phyloP scores from a whole-genome alignment of 2,329 filamentous ascomycete genomes.

The Exophiala aquamarina region DNA sequence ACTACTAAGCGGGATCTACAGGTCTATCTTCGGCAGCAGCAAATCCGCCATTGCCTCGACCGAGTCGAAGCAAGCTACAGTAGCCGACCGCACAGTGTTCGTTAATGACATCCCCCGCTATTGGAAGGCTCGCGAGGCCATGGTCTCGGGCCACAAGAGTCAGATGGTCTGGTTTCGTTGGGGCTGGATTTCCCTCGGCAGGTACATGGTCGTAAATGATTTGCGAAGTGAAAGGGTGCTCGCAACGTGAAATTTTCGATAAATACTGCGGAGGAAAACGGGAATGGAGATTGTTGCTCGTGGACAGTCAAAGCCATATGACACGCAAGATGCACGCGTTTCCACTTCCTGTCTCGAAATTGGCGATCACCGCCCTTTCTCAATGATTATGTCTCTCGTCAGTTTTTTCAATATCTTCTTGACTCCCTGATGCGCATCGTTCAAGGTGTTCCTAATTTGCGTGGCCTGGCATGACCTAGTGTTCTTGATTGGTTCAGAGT shows the following conservation, averaged over 20 bases:
- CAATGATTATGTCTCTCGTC: too few species aligned
- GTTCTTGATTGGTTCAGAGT: too few species aligned
- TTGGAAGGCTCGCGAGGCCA: slow-evolving; percentile 73
- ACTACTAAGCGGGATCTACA: slow-evolving; percentile 56
- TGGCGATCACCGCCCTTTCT: too few species aligned
- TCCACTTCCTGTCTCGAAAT: too few species aligned
- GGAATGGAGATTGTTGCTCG: too few species aligned
- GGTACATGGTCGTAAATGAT: slow-evolving; percentile 97
- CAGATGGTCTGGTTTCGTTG: slow-evolving; percentile 99
- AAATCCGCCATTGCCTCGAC: slow-evolving; percentile 18
- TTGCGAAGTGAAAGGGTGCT: slow-evolving; percentile 60
- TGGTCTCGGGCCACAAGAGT: slow-evolving; percentile 86
- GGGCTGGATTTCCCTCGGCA: slow-evolving; percentile 86
- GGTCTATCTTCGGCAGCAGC: slow-evolving; percentile 28
- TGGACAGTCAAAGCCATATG: too few species aligned
- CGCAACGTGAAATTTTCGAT: slow-evolving; percentile 7
- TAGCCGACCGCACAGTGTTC: slow-evolving; percentile 63
- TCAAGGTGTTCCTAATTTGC: too few species aligned
- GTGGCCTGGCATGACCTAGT: too few species aligned
- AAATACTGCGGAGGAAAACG: too few species aligned
- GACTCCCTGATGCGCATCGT: too few species aligned
- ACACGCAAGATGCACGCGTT: too few species aligned
- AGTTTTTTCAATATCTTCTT: too few species aligned
- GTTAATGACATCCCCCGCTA: slow-evolving; percentile 66
- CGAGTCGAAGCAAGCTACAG: slow-evolving; percentile 36